Conservation (phyloP, 805 yeast species). For the Sporopachydermia quercuum region DNA sequence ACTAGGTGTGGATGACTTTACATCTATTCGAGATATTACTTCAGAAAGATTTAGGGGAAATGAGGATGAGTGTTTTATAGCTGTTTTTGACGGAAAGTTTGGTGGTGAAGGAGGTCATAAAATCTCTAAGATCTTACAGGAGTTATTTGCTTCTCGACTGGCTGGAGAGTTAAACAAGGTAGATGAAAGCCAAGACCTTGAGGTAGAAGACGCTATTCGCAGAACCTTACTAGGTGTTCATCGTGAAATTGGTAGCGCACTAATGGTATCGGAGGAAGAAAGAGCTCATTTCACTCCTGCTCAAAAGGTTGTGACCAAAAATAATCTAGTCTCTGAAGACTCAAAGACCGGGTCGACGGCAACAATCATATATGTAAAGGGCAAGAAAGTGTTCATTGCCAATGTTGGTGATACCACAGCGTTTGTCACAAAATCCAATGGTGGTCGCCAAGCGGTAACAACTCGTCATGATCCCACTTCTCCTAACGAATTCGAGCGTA, state of each 20-base stretch:
- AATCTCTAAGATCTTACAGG: slow-evolving; percentile 61
- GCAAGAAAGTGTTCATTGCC: slow-evolving; percentile 58
- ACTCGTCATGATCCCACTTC: slow-evolving; percentile 75
- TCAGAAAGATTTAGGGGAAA: slow-evolving; percentile 78
- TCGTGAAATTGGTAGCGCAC: slow-evolving; percentile 54
- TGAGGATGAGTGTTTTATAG: slow-evolving; percentile 65
- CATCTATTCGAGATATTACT: slow-evolving; percentile 73
- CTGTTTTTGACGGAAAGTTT: slow-evolving; percentile 75
- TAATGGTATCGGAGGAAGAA: slow-evolving; percentile 15
- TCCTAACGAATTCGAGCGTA: slow-evolving; percentile 65
- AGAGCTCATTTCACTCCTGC: slow-evolving; percentile 26
- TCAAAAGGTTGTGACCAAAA: slow-evolving; percentile 37
- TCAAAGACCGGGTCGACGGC: slow-evolving; percentile 73
- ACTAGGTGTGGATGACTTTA: slow-evolving; percentile 45
- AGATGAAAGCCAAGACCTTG: slow-evolving; percentile 27
- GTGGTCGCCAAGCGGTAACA: slow-evolving; percentile 62
- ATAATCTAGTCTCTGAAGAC: slow-evolving; percentile 47
- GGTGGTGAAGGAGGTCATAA: slow-evolving; percentile 38
- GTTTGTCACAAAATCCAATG: slow-evolving; percentile 62
- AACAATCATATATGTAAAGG: slow-evolving; percentile 66
- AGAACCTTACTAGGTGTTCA: slow-evolving; percentile 69
- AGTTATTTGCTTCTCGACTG: slow-evolving; percentile 49
- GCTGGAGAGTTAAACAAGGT: slow-evolving; percentile 45
- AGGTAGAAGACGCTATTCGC: slow-evolving; percentile 62
- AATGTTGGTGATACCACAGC: slow-evolving; percentile 87